Conservation (phyloP, 768 basidiomycete genomes). For the Termitomyces sp. region DNA sequence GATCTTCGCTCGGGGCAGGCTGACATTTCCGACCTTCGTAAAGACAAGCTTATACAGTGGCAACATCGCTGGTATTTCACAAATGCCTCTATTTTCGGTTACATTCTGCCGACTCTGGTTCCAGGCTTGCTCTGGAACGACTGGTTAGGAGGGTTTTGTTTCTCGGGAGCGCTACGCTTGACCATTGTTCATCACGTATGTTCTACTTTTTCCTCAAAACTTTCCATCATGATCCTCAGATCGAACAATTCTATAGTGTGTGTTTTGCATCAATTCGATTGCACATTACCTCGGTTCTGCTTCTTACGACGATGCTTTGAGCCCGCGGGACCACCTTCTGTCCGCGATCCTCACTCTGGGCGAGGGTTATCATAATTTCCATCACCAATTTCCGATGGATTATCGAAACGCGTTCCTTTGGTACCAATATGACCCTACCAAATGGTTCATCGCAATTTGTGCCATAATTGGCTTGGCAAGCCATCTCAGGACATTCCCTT, state of each 20-base stretch:
- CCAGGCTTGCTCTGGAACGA: slow-evolving; percentile 75
- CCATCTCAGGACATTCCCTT: slow-evolving; percentile 81
- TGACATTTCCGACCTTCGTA: slow-evolving; percentile 70
- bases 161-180: slow-evolving; percentile 69
- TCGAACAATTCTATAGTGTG: slow-evolving; percentile 47
- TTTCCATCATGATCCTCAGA: slow-evolving; percentile 5
- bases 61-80: slow-evolving; percentile 75
- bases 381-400: slow-evolving; percentile 90
- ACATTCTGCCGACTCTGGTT: slow-evolving; percentile 63
- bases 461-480: slow-evolving; percentile 67
- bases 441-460: slow-evolving; percentile 87
- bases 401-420: slow-evolving; percentile 76
- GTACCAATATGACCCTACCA: slow-evolving; percentile 92
- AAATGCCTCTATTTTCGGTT: slow-evolving; percentile 66
- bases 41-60: slow-evolving; percentile 70
- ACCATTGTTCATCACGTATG: slow-evolving; percentile 80
- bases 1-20: slow-evolving; percentile 66
- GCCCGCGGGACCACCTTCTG: slow-evolving; percentile 75
- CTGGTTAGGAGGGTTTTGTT: slow-evolving; percentile 76
- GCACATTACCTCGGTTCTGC: slow-evolving; percentile 83
- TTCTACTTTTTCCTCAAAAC: slow-evolving; percentile 19
- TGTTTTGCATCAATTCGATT: slow-evolving; percentile 87
- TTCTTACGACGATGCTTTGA: slow-evolving; percentile 79
- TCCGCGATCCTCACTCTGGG: slow-evolving; percentile 85
- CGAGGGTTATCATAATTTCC: slow-evolving; percentile 90